Evolutionary conservation across 352 stramenopile genomes (phyloP).

Genomic region (Pythium chondricola): DNA sequence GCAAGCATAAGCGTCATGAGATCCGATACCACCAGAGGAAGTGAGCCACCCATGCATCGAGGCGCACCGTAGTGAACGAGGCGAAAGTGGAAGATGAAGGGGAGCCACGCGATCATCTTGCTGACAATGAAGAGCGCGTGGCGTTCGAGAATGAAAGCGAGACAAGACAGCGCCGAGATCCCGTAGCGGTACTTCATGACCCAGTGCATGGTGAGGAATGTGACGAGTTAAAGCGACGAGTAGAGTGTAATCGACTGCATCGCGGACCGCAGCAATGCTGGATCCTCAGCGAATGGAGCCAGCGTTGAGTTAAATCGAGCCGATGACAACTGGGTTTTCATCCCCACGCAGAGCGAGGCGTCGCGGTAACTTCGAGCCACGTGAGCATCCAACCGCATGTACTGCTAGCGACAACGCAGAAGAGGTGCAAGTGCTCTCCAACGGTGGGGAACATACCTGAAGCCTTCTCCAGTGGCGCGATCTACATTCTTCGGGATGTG

Average conservation of each 20-base stretch:
- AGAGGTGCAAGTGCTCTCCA: conserved; percentile 2
- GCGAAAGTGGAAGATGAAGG: conserved; percentile 13
- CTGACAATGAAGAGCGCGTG: conserved; percentile 10
- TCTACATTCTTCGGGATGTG: too few species aligned
- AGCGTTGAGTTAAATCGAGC: conserved; percentile 10
- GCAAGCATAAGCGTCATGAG: too few species aligned
- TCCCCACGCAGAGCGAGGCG: too few species aligned
- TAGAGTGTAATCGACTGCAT: conserved; percentile 7
- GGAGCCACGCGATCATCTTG: conserved; percentile 12
- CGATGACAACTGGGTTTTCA: neutral
- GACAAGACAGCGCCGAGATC: conserved; percentile 4
- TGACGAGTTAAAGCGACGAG: conserved; percentile 4
- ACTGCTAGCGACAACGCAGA: neutral
- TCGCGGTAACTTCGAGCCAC: conserved; percentile 8
- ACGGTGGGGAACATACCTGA: too few species aligned
- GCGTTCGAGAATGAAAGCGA: conserved; percentile 16
- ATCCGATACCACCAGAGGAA: too few species aligned
- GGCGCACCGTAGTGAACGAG: conserved; percentile 13
- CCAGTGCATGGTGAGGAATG: conserved; percentile 9
- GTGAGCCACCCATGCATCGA: too few species aligned
- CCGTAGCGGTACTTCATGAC: conserved; percentile 10
- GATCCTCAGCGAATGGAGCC: neutral
- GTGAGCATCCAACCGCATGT: conserved; percentile 10
- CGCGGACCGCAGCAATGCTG: neutral
- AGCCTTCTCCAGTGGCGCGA: too few species aligned